phyloP scores from a whole-genome alignment of 2,329 filamentous ascomycete genomes.

The Talaromyces atroroseus region DNA sequence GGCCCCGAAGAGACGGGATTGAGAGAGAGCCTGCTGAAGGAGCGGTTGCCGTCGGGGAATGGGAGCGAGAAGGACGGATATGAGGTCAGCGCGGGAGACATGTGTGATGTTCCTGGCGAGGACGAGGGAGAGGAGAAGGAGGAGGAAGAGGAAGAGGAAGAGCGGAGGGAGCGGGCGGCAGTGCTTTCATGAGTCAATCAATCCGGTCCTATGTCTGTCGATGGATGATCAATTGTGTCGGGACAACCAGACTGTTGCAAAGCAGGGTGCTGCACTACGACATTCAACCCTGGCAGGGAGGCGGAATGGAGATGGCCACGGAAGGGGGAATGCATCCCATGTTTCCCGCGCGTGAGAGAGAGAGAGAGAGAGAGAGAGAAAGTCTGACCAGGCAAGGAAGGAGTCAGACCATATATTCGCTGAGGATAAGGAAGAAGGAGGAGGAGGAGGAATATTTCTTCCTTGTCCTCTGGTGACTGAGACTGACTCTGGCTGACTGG shows the following conservation, averaged over 20 bases:
- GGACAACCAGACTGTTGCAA: neutral
- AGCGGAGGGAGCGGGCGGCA: constrained; percentile 15
- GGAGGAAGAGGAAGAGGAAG: constrained; percentile 11
- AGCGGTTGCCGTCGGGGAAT: constrained; percentile 19
- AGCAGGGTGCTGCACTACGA: too few relatives aligned
- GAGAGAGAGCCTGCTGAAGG: constrained; percentile 13
- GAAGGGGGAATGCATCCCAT: neutral
- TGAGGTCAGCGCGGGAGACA: constrained; percentile 29
- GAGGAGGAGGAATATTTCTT: too few relatives aligned
- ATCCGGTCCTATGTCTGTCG: constrained; percentile 3
- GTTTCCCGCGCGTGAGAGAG: neutral
- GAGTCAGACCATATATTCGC: too few relatives aligned
- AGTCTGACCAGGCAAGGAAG: neutral
- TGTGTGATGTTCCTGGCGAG: constrained; percentile 20
- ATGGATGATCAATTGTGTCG: neutral
- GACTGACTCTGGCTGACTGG: too few relatives aligned
- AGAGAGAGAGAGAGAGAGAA: too few relatives aligned
- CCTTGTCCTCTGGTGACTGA: too few relatives aligned
- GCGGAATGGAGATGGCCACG: too few relatives aligned
- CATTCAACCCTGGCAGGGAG: too few relatives aligned
- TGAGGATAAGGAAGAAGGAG: neutral
- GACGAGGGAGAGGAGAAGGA: constrained; percentile 15
- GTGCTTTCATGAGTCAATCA: constrained; percentile 11
- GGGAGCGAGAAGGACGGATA: constrained; percentile 24
- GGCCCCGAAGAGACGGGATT: constrained; percentile 15